Percentiles rank a stretch among this genome's conserved stretches.
Conservation (phyloP, 129 eudicot species). For the Heracleum sosnowskyi region DNA sequence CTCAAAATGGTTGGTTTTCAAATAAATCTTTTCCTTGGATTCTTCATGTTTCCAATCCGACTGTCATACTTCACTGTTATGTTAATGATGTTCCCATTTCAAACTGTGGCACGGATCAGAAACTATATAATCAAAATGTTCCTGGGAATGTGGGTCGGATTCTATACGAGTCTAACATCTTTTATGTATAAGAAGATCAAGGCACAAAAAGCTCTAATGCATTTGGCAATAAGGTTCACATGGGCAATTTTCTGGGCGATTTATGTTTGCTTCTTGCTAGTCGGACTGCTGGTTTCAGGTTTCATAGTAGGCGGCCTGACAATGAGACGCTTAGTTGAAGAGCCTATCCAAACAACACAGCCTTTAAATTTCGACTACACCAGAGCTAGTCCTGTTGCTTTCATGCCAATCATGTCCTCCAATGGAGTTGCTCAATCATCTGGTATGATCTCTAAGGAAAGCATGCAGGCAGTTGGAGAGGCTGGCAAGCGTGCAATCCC, state of each 20-base stretch:
- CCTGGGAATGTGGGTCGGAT: constrained; percentile 11
- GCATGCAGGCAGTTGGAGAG: neutral
- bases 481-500: constrained; percentile 29
- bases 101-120: constrained; percentile 18
- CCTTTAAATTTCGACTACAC: constrained; percentile 59
- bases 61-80: constrained; percentile 24
- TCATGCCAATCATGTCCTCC: constrained; percentile 39
- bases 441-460: constrained; percentile 7
- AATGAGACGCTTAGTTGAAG: constrained; percentile 32
- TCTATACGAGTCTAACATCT: constrained; percentile 18
- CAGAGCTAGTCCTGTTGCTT: constrained; percentile 43
- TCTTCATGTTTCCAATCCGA: constrained; percentile 41
- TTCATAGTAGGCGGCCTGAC: constrained; percentile 30
- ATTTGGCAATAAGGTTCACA: constrained; percentile 28
- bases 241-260: constrained; percentile 39
- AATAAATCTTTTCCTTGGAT: constrained; percentile 25
- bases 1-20: constrained; percentile 29
- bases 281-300: constrained; percentile 32
- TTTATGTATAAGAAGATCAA: constrained; percentile 24
- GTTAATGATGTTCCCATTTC: constrained; percentile 36
- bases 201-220: constrained; percentile 26
- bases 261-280: constrained; percentile 35
- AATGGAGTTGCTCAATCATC: constrained; percentile 5
- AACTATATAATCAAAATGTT: constrained; percentile 12
- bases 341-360: constrained; percentile 28